These are phyloP conservation scores for Luzula sylvatica DNA, from an alignment of 176 grass and related monocot species.

Conservation along the genomic window DNA sequence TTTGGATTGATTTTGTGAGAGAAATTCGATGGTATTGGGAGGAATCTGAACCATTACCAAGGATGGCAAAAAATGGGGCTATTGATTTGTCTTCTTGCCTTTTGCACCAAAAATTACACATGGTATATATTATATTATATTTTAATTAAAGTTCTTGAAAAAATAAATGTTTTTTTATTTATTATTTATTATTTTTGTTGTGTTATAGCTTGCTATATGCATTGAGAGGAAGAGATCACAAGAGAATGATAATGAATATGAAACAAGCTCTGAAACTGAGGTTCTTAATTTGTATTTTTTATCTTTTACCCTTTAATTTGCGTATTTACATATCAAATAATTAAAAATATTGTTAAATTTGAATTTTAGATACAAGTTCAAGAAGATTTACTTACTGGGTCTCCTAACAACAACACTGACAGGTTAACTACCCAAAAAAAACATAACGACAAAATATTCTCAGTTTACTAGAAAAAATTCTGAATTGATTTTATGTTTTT, in stretches of 20 bases:
- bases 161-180: conserved; percentile 10
- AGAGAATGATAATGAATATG: conserved; percentile 30
- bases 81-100: conserved; percentile 89
- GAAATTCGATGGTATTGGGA: conserved; percentile 98
- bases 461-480: neutral
- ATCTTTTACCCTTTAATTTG: no score
- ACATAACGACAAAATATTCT: neutral
- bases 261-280: conserved; percentile 36
- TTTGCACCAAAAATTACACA: conserved; percentile 90
- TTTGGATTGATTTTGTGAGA: conserved; percentile 99
- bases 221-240: conserved; percentile 70
- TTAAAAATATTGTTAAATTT: conserved; percentile 24
- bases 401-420: conserved; percentile 22
- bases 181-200: conserved; percentile 14
- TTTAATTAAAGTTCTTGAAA: no score
- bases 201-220: conserved; percentile 73
- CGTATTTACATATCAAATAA: conserved; percentile 4
- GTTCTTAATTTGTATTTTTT: no score
- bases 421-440: conserved; percentile 16
- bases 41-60: conserved; percentile 76
- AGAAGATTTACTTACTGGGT: conserved; percentile 14
- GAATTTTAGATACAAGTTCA: conserved; percentile 30
- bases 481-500: conserved; percentile 1
- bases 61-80: conserved; percentile 46
- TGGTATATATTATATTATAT: conserved; percentile 33